A percentile compares a stretch with the other conserved stretches of the same genome.
Conservation (phyloP, 164 flowering plant genomes). For the Nelumbo lutea region DNA sequence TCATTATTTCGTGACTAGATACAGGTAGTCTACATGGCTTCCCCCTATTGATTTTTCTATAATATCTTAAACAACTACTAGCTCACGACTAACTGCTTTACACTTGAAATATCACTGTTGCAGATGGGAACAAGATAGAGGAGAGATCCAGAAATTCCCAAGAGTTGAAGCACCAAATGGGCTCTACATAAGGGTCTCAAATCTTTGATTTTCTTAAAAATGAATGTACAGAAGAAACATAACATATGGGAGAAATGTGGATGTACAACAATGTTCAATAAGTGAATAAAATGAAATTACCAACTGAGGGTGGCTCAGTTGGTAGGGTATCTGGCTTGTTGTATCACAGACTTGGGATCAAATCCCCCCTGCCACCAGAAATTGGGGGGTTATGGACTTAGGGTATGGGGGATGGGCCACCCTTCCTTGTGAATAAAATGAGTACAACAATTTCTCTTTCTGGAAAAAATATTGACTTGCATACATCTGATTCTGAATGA, state of each 20-base stretch:
- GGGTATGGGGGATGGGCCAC: too few species aligned
- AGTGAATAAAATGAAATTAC: too few species aligned
- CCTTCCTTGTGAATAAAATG: too few species aligned
- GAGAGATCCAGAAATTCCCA: constrained; percentile 41
- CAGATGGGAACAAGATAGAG: constrained; percentile 63
- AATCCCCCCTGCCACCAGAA: too few species aligned
- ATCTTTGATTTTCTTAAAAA: constrained; percentile 9
- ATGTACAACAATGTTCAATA: background rate
- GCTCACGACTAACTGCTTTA: background rate
- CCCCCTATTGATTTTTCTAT: background rate
- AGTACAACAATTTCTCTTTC: too few species aligned
- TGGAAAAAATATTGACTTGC: too few species aligned
- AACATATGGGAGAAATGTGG: background rate
- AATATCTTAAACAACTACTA: too few species aligned
- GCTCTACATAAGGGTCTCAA: constrained; percentile 35
- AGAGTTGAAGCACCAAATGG: constrained; percentile 71
- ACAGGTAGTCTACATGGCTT: constrained; percentile 39
- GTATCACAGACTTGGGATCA: too few species aligned
- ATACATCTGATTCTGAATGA: too few species aligned
- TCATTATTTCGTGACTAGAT: constrained; percentile 80
- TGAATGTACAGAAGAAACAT: background rate
- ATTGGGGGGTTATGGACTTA: too few species aligned
- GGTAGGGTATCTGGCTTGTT: too few species aligned
- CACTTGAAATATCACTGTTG: constrained; percentile 9
- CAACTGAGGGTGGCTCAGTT: too few species aligned